Base-by-base conservation (phyloP, 371 early-diverging fungal genomes). In the Sporodiniella umbellata region DNA sequence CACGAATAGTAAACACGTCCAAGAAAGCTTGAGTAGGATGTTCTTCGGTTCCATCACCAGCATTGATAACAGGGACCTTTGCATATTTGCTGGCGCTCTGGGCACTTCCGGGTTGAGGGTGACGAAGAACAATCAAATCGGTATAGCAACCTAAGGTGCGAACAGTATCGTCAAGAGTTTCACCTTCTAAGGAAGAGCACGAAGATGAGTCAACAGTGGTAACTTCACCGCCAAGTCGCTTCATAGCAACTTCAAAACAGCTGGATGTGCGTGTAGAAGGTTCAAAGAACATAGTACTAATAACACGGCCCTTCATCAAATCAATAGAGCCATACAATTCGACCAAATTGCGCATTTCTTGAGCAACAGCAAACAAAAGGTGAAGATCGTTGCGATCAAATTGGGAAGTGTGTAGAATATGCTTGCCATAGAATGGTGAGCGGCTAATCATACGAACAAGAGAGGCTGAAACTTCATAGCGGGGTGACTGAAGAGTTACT, bases 21-120 rank as follows among this genome's bases (percentile, higher is more conserved):
- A 98, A 80, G 84, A 96, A 90, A 37, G 97, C 98, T 72, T 98
- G 98, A 19, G 95, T 93, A 26, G 98, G 98, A 73, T 98, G 98
- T 78, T 96, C 98, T 39, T 97, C 97, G 44, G 86, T 80, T 56
- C 98, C 98, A 67, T 96, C 97, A 56, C 98, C 96, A 40, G 95
- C 97, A 62, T 95, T 96, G 73, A 98, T 90, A 33, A 98, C 79
- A 15, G 96, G 97, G 8, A 95, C 87, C 72, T 84, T 88, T 43
- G 90, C 83, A 73, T 81, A 87, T 72, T 91, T 93, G 54, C 96
- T 89, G 24, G 95, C 97, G 23, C 78, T 60, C 49, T 83, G 69
- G 26, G 87, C 92, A 52, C 85, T 85, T 37, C 96, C 97, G 22
- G 89, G 88, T 54, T 89, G 84, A 46, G 96, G 96, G 70, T 98